Conservation (phyloP, 345 rosid species). For the Lepidium sativum region DNA sequence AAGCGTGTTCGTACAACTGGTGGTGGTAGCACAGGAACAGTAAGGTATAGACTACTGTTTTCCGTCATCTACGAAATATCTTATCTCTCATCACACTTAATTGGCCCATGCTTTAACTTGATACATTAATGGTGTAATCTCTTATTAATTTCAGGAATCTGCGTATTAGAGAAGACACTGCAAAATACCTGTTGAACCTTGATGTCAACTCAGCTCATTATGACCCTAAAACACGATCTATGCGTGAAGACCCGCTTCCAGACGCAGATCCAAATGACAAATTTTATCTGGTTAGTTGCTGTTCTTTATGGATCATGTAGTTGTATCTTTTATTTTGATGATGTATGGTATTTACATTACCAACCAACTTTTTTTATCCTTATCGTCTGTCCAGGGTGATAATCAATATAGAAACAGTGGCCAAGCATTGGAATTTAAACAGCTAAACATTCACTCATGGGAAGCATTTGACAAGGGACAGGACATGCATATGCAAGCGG, state of each 20-base stretch:
- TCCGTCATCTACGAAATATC: neutral
- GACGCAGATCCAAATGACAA: conserved; percentile 70
- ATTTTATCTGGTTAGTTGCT: conserved; percentile 44
- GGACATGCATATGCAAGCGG: conserved; percentile 68
- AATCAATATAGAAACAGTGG: conserved; percentile 67
- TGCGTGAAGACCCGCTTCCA: conserved; percentile 83
- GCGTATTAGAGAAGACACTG: conserved; percentile 78
- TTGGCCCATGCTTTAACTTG: neutral
- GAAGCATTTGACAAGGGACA: conserved; percentile 51
- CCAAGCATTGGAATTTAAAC: conserved; percentile 64
- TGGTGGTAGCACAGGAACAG: conserved; percentile 99
- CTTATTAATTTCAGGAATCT: conserved; percentile 35
- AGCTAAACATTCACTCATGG: conserved; percentile 26
- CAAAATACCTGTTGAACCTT: conserved; percentile 64
- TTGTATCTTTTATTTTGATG: neutral
- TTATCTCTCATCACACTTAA: neutral
- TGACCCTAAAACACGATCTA: conserved; percentile 71
- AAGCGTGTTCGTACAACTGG: conserved; percentile 96
- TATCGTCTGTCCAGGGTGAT: conserved; percentile 41
- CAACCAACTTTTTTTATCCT: neutral
- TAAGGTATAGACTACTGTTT: conserved; percentile 38
- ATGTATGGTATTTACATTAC: too few species aligned
- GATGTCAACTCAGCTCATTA: conserved; percentile 71
- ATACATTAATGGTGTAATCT: neutral
- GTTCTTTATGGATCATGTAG: neutral